Evolutionary conservation across 2,329 filamentous ascomycete genomes (phyloP), one percentile per base, ranked within the genome.

Genomic region (Blastomyces emzantsi): DNA sequence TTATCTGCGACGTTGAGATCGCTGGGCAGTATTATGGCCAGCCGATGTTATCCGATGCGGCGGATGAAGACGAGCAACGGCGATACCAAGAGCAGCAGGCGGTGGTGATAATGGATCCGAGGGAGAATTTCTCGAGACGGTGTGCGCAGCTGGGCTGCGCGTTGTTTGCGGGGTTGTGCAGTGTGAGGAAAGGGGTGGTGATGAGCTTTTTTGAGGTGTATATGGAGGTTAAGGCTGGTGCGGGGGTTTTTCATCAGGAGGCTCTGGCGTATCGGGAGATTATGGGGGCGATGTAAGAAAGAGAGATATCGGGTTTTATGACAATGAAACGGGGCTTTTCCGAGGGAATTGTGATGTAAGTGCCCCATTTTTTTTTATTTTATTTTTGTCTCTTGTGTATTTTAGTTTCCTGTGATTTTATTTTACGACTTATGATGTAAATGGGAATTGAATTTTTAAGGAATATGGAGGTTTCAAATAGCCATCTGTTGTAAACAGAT

Each of bases 81-180:
- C 28, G 2, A 36, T 36, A 28, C 8, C 30, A n/a, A n/a, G 52
- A 55, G 28, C 25, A 55, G 28, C 28, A 36, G 30, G 28, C 28
- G 22, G 57, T 47, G 9, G 28, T 28, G 41, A 41, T 47, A 55
- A 64, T 64, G 45, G 62, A 60, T 6, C 52, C 65, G 19, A 66
- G 67, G 19, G 56, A 64, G 60, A 62, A 64, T 19, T 70, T 73
- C 47, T 61, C 63, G 5, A 63, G 67, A 22, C 71, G 71, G 47
- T 72, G 69, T 43, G 67, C 66, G 54, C 70, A 70, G 9, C 61
- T 74, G 61, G 73, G 71, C 15, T 69, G 70, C 47, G 69, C 67
- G n/a, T 65, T 71, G 17, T 76, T 76, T 49, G 69, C 75, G 49
- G 68, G 69, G 5, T 57, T 77, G 8, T 68, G 69, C 22, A 57